phyloP scores from a whole-genome alignment of 2,329 filamentous ascomycete species.

The Colletotrichum higginsianum region DNA sequence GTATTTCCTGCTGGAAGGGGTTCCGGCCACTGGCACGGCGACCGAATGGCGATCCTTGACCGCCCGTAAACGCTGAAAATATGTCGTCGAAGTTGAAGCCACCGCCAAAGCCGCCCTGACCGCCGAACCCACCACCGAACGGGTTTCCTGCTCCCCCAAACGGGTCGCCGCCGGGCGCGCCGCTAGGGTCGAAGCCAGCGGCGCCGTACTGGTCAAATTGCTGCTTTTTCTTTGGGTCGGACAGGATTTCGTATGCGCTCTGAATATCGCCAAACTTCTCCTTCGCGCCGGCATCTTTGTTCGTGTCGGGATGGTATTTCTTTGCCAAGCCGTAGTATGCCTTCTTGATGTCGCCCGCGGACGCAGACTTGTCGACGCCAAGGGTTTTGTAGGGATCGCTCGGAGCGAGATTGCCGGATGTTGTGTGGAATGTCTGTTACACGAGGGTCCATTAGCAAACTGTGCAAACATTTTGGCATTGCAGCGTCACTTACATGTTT shows the following conservation, averaged over 20 bases:
- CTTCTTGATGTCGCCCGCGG: slow-evolving; percentile 93
- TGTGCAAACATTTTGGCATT: background rate
- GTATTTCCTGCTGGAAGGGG: slow-evolving; percentile 82
- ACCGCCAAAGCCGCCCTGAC: slow-evolving; percentile 79
- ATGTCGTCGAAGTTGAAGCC: slow-evolving; percentile 98
- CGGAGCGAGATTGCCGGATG: slow-evolving; percentile 63
- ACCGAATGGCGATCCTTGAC: slow-evolving; percentile 68
- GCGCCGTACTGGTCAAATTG: slow-evolving; percentile 93
- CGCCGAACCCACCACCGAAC: slow-evolving; percentile 70
- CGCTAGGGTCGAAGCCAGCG: slow-evolving; percentile 86
- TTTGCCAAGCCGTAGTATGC: slow-evolving; percentile 98
- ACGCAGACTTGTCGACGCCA: slow-evolving; percentile 86
- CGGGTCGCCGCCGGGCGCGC: slow-evolving; percentile 71
- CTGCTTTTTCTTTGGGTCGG: slow-evolving; percentile 92
- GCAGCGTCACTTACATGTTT: slow-evolving; percentile 43
- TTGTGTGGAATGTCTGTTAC: slow-evolving; percentile 72
- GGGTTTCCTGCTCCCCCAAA: slow-evolving; percentile 76
- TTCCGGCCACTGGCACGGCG: slow-evolving; percentile 68
- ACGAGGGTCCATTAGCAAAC: slow-evolving; percentile 18
- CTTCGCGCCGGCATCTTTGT: slow-evolving; percentile 94
- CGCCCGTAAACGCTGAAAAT: slow-evolving; percentile 85
- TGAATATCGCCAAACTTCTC: slow-evolving; percentile 96
- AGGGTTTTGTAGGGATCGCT: slow-evolving; percentile 91
- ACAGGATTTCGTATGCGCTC: slow-evolving; percentile 92
- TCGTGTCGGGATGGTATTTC: slow-evolving; percentile 98